These are phyloP conservation scores for Arthromyces matolae DNA, from an alignment of 768 basidiomycete species.

Conservation along the genomic window DNA sequence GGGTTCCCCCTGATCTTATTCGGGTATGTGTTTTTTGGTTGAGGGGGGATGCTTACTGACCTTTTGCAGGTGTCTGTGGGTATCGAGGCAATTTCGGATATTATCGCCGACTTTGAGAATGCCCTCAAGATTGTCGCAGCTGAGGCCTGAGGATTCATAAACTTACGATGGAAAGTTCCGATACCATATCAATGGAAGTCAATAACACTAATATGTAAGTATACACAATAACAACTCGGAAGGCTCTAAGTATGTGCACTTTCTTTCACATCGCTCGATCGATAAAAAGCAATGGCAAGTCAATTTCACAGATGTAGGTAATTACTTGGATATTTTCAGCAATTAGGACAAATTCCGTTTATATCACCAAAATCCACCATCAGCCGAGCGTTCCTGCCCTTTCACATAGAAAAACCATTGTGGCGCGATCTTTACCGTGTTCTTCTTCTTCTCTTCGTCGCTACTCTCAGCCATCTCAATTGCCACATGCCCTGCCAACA, in stretches of 20 bases:
- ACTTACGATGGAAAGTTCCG: not conserved
- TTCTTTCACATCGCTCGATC: too few species aligned
- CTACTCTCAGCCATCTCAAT: not conserved
- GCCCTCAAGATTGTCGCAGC: constrained; percentile 15
- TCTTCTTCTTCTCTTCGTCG: not conserved
- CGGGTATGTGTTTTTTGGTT: constrained; percentile 40
- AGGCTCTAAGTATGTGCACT: too few species aligned
- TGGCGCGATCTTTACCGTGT: not conserved
- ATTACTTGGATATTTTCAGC: too few species aligned
- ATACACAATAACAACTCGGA: too few species aligned
- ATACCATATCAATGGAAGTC: too few species aligned
- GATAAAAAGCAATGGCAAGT: too few species aligned
- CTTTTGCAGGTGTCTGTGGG: constrained; percentile 29
- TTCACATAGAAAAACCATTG: not conserved
- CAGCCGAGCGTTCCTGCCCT: too few species aligned
- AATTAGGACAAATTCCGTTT: too few species aligned
- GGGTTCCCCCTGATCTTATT: constrained; percentile 75
- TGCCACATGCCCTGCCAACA: not conserved
- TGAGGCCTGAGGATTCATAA: not conserved
- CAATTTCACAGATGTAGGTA: too few species aligned
- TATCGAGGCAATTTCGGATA: constrained; percentile 40
- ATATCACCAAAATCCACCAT: too few species aligned
- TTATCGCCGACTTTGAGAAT: constrained; percentile 40
- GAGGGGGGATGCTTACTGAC: not conserved
- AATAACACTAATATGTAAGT: too few species aligned